Percentiles rank a stretch among this genome's conserved stretches.
These are phyloP conservation scores for Daldinia concentrica DNA, from an alignment of 495 filamentous ascomycete species.

Conservation along the genomic window DNA sequence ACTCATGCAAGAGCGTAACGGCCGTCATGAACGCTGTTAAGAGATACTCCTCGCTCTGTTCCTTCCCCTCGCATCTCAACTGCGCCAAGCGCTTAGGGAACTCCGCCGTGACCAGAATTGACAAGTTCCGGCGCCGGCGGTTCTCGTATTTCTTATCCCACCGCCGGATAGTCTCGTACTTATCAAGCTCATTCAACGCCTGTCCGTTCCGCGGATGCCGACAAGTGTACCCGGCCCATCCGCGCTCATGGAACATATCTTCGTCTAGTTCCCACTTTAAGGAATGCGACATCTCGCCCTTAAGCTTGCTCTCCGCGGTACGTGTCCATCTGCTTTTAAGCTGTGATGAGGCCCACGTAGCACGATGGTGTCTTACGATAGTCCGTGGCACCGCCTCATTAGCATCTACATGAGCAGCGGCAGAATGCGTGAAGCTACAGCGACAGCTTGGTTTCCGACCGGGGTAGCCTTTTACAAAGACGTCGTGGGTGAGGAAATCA, in stretches of 20 bases:
- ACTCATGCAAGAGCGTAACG: slow-evolving; percentile 54
- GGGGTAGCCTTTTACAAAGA: slow-evolving; percentile 47
- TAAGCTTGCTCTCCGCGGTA: slow-evolving; percentile 33
- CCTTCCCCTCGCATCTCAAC: slow-evolving; percentile 41
- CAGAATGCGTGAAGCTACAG: slow-evolving; percentile 26
- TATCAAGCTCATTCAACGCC: slow-evolving; percentile 39
- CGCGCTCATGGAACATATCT: slow-evolving; percentile 44
- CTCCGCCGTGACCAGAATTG: slow-evolving; percentile 48
- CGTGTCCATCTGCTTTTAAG: slow-evolving; percentile 36
- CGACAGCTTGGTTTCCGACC: slow-evolving; percentile 34
- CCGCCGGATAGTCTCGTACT: slow-evolving; percentile 41
- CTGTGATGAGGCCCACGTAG: slow-evolving; percentile 36
- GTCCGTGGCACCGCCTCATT: slow-evolving; percentile 29
- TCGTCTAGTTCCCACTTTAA: slow-evolving; percentile 50
- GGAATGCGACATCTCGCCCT: slow-evolving; percentile 28
- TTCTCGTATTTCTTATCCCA: slow-evolving; percentile 38
- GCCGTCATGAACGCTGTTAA: slow-evolving; percentile 53
- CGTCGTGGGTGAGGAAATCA: slow-evolving; percentile 50
- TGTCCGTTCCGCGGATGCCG: slow-evolving; percentile 45
- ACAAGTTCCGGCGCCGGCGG: slow-evolving; percentile 30
- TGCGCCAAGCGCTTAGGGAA: slow-evolving; percentile 44
- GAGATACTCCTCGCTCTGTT: slow-evolving; percentile 50
- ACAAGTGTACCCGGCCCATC: slow-evolving; percentile 54
- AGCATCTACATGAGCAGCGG: not conserved
- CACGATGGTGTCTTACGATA: slow-evolving; percentile 44